Evolutionary conservation across 257 asterid genomes (phyloP).

Genomic region (Mentha longifolia): DNA sequence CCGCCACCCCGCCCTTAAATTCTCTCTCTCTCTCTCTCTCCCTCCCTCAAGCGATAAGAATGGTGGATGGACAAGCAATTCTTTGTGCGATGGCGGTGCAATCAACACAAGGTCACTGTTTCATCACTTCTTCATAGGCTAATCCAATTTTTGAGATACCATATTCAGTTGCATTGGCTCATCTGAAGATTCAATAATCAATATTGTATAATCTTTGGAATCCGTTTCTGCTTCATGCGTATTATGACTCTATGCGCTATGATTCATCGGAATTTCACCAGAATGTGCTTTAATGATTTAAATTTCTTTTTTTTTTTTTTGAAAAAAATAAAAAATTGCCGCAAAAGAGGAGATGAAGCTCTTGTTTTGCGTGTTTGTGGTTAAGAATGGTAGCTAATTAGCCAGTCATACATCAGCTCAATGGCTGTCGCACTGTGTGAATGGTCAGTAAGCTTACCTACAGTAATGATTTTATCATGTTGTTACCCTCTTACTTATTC

Average conservation of each 20-base stretch:
- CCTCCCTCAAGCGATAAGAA: background rate
- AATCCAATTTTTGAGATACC: too few relatives aligned
- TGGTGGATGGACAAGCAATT: background rate
- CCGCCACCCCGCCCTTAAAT: background rate
- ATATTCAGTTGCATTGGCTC: background rate
- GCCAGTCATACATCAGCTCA: slow-evolving; percentile 51
- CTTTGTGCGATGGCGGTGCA: background rate
- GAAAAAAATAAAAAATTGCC: too few relatives aligned
- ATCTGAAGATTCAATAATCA: background rate
- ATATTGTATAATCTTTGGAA: background rate
- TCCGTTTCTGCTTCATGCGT: background rate
- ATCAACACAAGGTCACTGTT: background rate
- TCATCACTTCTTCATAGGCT: background rate
- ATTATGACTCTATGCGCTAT: background rate
- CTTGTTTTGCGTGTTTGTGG: too few relatives aligned
- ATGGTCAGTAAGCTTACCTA: slow-evolving; percentile 55
- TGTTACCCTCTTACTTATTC: slow-evolving; percentile 15
- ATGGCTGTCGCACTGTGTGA: slow-evolving; percentile 44
- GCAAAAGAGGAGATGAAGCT: too few relatives aligned
- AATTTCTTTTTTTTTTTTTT: background rate
- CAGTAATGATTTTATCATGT: slow-evolving; percentile 10
- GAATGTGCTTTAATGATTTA: background rate
- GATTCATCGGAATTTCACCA: background rate
- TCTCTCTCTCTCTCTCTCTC: background rate
- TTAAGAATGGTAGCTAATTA: slow-evolving; percentile 49